These are phyloP conservation scores for Candolleomyces efflorescens DNA, from an alignment of 768 basidiomycete genomes.

Conservation along the genomic window DNA sequence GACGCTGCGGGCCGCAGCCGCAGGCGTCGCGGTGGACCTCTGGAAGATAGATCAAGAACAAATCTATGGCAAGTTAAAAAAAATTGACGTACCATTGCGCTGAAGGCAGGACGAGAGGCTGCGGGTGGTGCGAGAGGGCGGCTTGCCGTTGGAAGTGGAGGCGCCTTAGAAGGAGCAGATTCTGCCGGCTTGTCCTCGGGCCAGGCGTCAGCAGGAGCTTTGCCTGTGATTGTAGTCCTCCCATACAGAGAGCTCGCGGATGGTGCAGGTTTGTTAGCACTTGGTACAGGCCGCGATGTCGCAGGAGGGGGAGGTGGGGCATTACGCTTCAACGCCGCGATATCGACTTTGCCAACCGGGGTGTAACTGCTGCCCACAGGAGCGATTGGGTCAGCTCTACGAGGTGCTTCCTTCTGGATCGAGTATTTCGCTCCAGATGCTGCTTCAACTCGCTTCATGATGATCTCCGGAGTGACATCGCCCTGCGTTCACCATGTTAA, in stretches of 20 bases:
- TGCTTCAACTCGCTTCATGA: conserved; percentile 84
- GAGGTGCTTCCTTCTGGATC: conserved; percentile 70
- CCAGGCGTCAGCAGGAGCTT: conserved; percentile 59
- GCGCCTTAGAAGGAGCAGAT: conserved; percentile 27
- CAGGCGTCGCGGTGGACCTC: conserved; percentile 9
- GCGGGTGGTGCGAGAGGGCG: conserved; percentile 45
- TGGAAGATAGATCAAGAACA: conserved; percentile 4
- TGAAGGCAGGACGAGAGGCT: conserved; percentile 27
- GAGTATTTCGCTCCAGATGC: conserved; percentile 92
- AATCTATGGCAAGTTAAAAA: neutral
- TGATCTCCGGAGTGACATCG: conserved; percentile 74
- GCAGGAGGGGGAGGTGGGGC: conserved; percentile 36
- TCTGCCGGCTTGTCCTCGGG: conserved; percentile 40
- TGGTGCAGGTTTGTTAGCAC: conserved; percentile 30
- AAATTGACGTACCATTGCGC: conserved; percentile 24
- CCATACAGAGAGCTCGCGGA: conserved; percentile 44
- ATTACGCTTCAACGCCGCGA: conserved; percentile 49
- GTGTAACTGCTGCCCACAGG: conserved; percentile 77
- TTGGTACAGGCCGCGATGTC: conserved; percentile 46
- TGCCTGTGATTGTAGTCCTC: conserved; percentile 29
- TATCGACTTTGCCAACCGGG: conserved; percentile 73
- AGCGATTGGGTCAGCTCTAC: conserved; percentile 73
- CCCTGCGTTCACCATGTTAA: no score
- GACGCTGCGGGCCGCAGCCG: conserved; percentile 15
- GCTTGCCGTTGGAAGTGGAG: conserved; percentile 37